Base-by-base conservation (phyloP, 176 grass and related monocot species). In the Carex parvula region DNA sequence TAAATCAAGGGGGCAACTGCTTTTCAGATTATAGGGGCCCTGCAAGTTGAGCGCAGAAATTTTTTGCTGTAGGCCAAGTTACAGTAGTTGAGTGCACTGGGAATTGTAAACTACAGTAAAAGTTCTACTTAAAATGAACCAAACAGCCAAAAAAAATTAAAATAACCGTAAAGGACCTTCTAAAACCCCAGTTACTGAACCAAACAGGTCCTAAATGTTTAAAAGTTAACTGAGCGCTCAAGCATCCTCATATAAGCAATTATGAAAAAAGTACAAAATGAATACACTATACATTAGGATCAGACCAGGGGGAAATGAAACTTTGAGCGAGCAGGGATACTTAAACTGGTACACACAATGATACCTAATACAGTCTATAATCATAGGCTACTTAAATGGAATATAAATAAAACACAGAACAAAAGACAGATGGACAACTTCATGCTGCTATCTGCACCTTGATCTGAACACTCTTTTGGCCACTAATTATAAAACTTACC, bases 401-500 rank as follows among this genome's bases (percentile, higher is more conserved):
- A 39, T 39, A 39, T 6, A 39, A 39, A 39, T 39, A 44, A 50
- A 75, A 75, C 18, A 24, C 71, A 54, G n/a, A 15, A 75, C 41
- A 48, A 50, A 54, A 54, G 44, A 75, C 46, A 16, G 41, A 48
- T 24, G 4, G 3, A 22, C 44, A 62, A 22, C 60, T 62, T 54
- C 10, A 26, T 14, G 70, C 71, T 53, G 42, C 44, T 22, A 52
- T 52, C 20, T 50, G 41, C 46, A 53, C 46, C 71, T 26, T 46
- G 26, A 32, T 56, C 16, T 9, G 66, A 69, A 76, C 11, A 76
- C 72, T 55, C 11, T 55, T 17, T 77, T 56, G 50, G 24, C 48
- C 12, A 77, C 33, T 63, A 22, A 81, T 52, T 60, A 22, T n/a
- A 79, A 84, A 92, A 75, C 79, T 6, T 73, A 98, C 96, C 96